A percentile compares a stretch with the other conserved stretches of the same genome.
Conservation (phyloP, 2,329 filamentous ascomycete species). For the Xylaria multiplex region DNA sequence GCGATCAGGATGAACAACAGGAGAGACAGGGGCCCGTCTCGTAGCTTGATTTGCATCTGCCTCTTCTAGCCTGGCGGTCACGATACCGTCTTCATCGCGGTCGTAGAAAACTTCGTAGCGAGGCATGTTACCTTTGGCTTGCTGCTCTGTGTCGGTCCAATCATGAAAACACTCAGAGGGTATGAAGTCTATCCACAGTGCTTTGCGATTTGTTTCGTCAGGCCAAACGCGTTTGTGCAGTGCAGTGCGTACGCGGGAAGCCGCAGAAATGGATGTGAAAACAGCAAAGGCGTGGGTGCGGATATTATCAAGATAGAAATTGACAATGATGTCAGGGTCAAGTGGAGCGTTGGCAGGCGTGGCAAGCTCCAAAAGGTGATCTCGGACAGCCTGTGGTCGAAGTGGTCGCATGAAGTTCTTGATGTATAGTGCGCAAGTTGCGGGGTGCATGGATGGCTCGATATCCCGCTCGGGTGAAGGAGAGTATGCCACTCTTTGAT, state of each 20-base stretch:
- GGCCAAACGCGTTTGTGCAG: conserved; percentile 88
- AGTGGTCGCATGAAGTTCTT: conserved; percentile 90
- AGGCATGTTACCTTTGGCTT: conserved; percentile 51
- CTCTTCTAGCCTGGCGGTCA: conserved; percentile 68
- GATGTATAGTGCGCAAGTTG: conserved; percentile 85
- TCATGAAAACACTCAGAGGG: conserved; percentile 75
- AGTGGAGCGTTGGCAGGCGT: conserved; percentile 62
- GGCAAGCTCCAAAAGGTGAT: conserved; percentile 76
- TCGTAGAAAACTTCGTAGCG: conserved; percentile 82
- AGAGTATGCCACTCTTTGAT: conserved; percentile 34
- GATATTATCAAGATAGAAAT: conserved; percentile 84
- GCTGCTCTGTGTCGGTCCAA: conserved; percentile 76
- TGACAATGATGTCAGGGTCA: conserved; percentile 66
- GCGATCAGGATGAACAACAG: conserved; percentile 42
- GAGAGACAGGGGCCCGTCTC: conserved; percentile 37
- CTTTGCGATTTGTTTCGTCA: conserved; percentile 83
- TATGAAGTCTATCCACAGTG: conserved; percentile 89
- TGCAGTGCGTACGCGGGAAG: conserved; percentile 77
- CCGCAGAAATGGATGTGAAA: conserved; percentile 75
- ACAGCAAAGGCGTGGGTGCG: conserved; percentile 87
- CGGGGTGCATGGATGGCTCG: conserved; percentile 72
- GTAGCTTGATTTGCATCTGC: conserved; percentile 45
- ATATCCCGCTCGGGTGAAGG: conserved; percentile 50
- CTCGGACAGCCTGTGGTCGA: conserved; percentile 71
- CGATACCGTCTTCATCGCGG: conserved; percentile 61